These are phyloP conservation scores for Trypanosoma avium DNA, from an alignment of 208 protist species.

Conservation along the genomic window DNA sequence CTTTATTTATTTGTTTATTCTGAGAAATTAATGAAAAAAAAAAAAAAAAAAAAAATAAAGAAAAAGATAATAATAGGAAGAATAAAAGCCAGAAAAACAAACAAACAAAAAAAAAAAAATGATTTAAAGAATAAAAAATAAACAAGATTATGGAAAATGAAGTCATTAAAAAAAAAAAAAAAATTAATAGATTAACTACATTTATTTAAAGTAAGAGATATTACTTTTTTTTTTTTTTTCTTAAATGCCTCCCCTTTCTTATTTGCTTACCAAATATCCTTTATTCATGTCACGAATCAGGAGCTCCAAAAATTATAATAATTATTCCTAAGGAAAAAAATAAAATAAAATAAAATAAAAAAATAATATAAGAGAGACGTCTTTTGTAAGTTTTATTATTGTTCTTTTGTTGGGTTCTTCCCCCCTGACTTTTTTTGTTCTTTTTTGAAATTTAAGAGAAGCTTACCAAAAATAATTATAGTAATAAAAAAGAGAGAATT, in stretches of 20 bases:
- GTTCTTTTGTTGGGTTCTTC: background rate
- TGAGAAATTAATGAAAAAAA: background rate
- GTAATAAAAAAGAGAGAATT: slow-evolving; percentile 20
- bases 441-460: slow-evolving; percentile 8
- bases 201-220: no score
- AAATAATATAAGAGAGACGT: slow-evolving; percentile 1
- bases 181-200: no score
- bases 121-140: no score
- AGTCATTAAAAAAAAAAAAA: no score
- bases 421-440: slow-evolving; percentile 8
- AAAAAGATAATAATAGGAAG: background rate
- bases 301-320: no score
- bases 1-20: background rate
- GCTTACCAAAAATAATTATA: slow-evolving; percentile 16
- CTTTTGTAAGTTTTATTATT: no score
- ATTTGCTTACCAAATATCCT: background rate
- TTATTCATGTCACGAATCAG: no score
- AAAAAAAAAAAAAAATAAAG: background rate
- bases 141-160: no score
- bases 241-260: background rate
- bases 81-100: no score
- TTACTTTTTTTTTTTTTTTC: background rate
- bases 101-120: background rate
- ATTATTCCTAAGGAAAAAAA: background rate
- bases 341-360: background rate